These are phyloP conservation scores for Talaromyces funiculosus DNA, from an alignment of 2,329 filamentous ascomycete species.

Conservation along the genomic window DNA sequence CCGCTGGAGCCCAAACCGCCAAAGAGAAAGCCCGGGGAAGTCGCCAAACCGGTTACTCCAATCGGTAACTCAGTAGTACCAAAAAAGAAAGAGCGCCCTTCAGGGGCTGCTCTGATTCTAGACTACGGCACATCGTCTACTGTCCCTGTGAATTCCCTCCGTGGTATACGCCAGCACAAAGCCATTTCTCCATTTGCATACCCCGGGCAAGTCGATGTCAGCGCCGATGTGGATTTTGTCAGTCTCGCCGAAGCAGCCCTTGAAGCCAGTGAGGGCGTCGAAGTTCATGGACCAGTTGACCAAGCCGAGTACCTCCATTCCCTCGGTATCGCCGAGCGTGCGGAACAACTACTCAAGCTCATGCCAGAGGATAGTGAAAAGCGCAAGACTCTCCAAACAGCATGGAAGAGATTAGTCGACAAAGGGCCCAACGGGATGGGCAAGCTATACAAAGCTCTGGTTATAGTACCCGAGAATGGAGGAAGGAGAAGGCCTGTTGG, in stretches of 20 bases:
- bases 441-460: slow-evolving; percentile 86
- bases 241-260: slow-evolving; percentile 78
- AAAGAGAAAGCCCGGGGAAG: slow-evolving; percentile 4
- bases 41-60: not conserved
- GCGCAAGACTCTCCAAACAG: slow-evolving; percentile 60
- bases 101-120: slow-evolving; percentile 86
- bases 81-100: slow-evolving; percentile 54
- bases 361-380: slow-evolving; percentile 39
- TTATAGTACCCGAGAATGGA: slow-evolving; percentile 76
- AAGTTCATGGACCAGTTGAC: slow-evolving; percentile 86
- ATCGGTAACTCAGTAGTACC: not conserved
- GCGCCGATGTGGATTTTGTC: slow-evolving; percentile 88
- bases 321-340: slow-evolving; percentile 80
- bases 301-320: slow-evolving; percentile 72
- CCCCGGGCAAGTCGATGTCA: slow-evolving; percentile 80
- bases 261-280: slow-evolving; percentile 68
- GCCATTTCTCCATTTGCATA: slow-evolving; percentile 71
- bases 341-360: slow-evolving; percentile 57
- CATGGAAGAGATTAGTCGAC: slow-evolving; percentile 81
- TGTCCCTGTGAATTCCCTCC: slow-evolving; percentile 81
- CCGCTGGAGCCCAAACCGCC: slow-evolving; percentile 17
- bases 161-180: slow-evolving; percentile 75
- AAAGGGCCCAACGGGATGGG: slow-evolving; percentile 82
- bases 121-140: slow-evolving; percentile 81
- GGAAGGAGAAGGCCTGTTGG: slow-evolving; percentile 75